These are phyloP conservation scores for Paraphoma chrysanthemicola DNA, from an alignment of 2,329 filamentous ascomycete genomes.

Conservation along the genomic window DNA sequence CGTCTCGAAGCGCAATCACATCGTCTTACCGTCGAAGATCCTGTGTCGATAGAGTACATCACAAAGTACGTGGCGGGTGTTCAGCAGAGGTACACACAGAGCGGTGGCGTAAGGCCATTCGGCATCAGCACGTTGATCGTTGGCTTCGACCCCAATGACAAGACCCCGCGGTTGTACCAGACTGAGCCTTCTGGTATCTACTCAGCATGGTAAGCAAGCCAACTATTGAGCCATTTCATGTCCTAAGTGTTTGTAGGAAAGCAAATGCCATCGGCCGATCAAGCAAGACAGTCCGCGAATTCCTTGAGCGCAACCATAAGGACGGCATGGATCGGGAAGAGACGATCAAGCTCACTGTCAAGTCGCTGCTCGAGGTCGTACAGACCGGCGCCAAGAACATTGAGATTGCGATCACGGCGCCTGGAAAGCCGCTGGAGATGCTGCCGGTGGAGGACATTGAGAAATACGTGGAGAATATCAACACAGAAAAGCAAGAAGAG, in stretches of 20 bases:
- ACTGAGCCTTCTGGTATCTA: constrained; percentile 99
- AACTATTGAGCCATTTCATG: neutral
- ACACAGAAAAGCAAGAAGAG: constrained; percentile 99
- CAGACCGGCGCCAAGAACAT: constrained; percentile 99
- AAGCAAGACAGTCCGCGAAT: constrained; percentile 98
- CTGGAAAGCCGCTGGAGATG: constrained; percentile 90
- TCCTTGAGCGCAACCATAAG: constrained; percentile 98
- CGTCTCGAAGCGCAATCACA: constrained; percentile 97
- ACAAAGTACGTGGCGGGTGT: constrained; percentile 98
- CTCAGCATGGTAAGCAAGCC: constrained; percentile 82
- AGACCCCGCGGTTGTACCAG: constrained; percentile 89
- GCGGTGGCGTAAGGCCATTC: constrained; percentile 97
- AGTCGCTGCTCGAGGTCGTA: constrained; percentile 96
- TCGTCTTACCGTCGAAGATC: constrained; percentile 95
- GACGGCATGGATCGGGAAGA: constrained; percentile 95
- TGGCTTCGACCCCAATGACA: constrained; percentile 95
- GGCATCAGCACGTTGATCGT: constrained; percentile 98
- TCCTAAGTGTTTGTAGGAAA: constrained; percentile 71
- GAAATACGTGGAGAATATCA: constrained; percentile 96
- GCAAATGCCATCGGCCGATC: constrained; percentile 98
- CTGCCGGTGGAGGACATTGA: constrained; percentile 96
- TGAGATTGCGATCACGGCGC: constrained; percentile 97
- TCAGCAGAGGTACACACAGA: constrained; percentile 98
- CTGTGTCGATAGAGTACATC: constrained; percentile 98
- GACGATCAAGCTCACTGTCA: constrained; percentile 96